These are phyloP conservation scores for Myriangium duriaei DNA, from an alignment of 2,329 filamentous ascomycete species.

Conservation along the genomic window DNA sequence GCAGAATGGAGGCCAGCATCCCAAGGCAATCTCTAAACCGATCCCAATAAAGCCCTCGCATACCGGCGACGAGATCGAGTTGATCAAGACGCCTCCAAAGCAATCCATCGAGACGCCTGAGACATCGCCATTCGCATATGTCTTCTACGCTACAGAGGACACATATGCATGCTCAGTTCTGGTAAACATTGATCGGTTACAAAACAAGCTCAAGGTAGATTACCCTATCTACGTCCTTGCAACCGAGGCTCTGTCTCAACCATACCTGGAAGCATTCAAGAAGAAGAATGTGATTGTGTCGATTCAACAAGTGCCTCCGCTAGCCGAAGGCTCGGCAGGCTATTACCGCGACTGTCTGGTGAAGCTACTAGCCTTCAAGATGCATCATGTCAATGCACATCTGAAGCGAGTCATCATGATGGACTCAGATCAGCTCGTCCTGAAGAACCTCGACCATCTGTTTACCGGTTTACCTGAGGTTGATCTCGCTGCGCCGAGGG, in stretches of 20 bases:
- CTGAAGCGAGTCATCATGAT: conserved; percentile 17
- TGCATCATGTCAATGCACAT: conserved; percentile 16
- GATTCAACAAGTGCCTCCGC: conserved; percentile 14
- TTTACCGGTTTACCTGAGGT: conserved; percentile 17
- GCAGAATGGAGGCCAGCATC: neutral
- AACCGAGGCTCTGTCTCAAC: conserved; percentile 12
- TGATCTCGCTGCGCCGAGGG: conserved; percentile 19
- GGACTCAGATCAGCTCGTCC: conserved; percentile 20
- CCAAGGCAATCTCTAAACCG: neutral
- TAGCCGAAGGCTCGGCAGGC: conserved; percentile 10
- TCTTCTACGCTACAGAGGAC: conserved; percentile 20
- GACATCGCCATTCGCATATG: conserved; percentile 15
- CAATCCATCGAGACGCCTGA: neutral
- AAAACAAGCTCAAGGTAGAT: conserved; percentile 12
- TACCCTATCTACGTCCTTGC: conserved; percentile 18
- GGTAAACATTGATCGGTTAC: conserved; percentile 19
- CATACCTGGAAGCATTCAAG: conserved; percentile 14
- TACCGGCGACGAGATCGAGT: neutral
- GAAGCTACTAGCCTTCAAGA: conserved; percentile 20
- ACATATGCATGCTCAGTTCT: conserved; percentile 20
- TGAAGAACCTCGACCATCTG: conserved; percentile 19
- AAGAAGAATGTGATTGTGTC: conserved; percentile 13
- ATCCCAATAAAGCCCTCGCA: neutral
- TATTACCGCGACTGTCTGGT: conserved; percentile 20
- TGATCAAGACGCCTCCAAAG: neutral